These are phyloP conservation scores for Monotropa hypopitys DNA, from an alignment of 179 eudicot species.

Conservation along the genomic window DNA sequence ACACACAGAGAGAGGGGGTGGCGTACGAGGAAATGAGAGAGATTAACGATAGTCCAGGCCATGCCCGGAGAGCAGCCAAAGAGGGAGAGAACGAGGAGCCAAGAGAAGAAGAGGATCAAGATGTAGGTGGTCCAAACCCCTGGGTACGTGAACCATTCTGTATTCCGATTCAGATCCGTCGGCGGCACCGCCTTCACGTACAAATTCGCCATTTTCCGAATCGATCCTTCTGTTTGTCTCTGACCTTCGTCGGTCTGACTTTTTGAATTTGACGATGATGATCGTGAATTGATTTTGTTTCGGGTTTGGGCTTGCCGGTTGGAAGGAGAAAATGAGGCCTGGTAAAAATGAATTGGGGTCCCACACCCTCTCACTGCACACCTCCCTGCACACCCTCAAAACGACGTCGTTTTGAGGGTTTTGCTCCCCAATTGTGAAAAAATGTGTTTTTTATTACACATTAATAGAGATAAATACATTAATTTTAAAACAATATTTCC, in stretches of 20 bases:
- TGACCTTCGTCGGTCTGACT: not conserved
- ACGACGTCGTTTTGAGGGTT: too few species aligned
- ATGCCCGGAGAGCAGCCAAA: constrained; percentile 31
- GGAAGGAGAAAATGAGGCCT: too few species aligned
- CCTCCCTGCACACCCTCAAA: too few species aligned
- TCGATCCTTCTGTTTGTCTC: not conserved
- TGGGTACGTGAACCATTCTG: constrained; percentile 40
- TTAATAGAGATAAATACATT: too few species aligned
- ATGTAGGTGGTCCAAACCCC: constrained; percentile 37
- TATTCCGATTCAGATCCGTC: constrained; percentile 35
- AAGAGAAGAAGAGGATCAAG: constrained; percentile 30
- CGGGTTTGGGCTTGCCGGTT: not conserved
- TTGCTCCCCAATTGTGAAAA: too few species aligned
- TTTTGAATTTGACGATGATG: not conserved
- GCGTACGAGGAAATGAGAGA: constrained; percentile 22
- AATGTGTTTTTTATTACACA: too few species aligned
- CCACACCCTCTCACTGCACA: too few species aligned
- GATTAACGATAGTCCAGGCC: constrained; percentile 38
- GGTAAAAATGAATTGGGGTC: too few species aligned
- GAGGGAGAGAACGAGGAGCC: constrained; percentile 31
- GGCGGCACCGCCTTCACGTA: constrained; percentile 32
- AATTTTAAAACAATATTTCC: too few species aligned
- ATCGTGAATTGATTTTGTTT: not conserved
- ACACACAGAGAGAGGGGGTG: not conserved
- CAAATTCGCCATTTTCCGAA: constrained; percentile 15